Conservation (phyloP, 768 basidiomycete species). For the Boletus rex-veris region DNA sequence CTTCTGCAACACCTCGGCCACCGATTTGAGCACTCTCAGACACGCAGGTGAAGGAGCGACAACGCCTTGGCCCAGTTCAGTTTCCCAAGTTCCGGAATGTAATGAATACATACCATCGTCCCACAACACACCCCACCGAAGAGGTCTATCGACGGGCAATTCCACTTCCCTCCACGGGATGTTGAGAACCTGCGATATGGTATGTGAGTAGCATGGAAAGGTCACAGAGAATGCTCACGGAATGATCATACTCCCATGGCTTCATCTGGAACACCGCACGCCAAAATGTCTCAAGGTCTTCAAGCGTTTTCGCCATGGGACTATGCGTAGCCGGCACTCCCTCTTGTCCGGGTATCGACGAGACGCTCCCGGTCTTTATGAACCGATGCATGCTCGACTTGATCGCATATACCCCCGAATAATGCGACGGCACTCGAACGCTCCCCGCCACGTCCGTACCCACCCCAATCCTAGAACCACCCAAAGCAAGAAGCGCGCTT, state of each 20-base stretch:
- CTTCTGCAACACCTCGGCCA: constrained; percentile 41
- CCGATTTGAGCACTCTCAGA: constrained; percentile 46
- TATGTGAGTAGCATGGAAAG: too few relatives aligned
- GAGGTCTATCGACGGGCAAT: constrained; percentile 42
- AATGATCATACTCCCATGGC: constrained; percentile 66
- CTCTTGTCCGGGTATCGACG: constrained; percentile 54
- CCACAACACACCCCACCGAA: constrained; percentile 65
- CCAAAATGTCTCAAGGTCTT: constrained; percentile 65
- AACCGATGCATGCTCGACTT: constrained; percentile 58
- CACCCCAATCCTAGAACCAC: constrained; percentile 58
- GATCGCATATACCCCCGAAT: constrained; percentile 61
- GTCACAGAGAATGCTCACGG: constrained; percentile 22
- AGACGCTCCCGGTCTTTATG: constrained; percentile 45
- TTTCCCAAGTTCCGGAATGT: background rate
- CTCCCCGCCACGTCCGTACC: constrained; percentile 72
- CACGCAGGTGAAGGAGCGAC: constrained; percentile 60
- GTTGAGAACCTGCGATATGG: constrained; percentile 25
- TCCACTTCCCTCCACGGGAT: constrained; percentile 39
- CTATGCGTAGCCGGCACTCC: constrained; percentile 50
- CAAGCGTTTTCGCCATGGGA: constrained; percentile 61
- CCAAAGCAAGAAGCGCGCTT: constrained; percentile 57
- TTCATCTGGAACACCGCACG: constrained; percentile 54
- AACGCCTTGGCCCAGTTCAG: constrained; percentile 41
- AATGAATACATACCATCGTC: constrained; percentile 46
- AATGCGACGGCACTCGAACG: constrained; percentile 63